Evolutionary conservation across 306 rosid species (phyloP).

Genomic region (Ormosia emarginata): DNA sequence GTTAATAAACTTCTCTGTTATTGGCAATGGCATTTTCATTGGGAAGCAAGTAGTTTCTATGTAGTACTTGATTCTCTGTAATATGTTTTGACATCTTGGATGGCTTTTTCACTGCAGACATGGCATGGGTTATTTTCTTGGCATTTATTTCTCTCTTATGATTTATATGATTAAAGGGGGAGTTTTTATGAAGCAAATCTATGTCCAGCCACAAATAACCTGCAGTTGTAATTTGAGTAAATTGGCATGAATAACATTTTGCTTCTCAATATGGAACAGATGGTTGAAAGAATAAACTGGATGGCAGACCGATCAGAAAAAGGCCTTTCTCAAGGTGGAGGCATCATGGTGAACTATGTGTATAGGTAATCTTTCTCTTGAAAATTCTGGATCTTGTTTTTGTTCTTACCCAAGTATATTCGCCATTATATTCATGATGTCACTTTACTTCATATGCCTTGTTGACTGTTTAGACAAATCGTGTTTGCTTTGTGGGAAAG

Average conservation of each 20-base stretch:
- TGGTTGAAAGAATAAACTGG: constrained; percentile 90
- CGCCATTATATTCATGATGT: background rate
- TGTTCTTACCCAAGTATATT: background rate
- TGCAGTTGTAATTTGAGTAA: constrained; percentile 11
- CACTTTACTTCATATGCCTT: background rate
- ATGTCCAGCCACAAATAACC: background rate
- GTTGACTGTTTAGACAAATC: background rate
- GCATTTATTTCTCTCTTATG: background rate
- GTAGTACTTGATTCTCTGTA: background rate
- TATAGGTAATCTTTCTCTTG: constrained; percentile 52
- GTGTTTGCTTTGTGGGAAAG: background rate
- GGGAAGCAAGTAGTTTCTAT: constrained; percentile 14
- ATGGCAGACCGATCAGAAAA: constrained; percentile 83
- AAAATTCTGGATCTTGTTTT: constrained; percentile 12
- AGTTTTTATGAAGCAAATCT: constrained; percentile 11
- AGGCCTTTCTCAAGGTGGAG: constrained; percentile 83
- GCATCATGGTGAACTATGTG: constrained; percentile 94
- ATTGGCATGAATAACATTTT: background rate
- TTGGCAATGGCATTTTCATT: constrained; percentile 13
- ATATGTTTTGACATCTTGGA: constrained; percentile 12
- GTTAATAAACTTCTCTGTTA: constrained; percentile 10
- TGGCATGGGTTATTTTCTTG: constrained; percentile 13
- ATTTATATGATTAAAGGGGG: background rate
- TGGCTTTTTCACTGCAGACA: constrained; percentile 1
- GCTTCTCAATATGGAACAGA: constrained; percentile 51